Evolutionary conservation across 768 basidiomycete species (phyloP).

Genomic region (Obba rivulosa): DNA sequence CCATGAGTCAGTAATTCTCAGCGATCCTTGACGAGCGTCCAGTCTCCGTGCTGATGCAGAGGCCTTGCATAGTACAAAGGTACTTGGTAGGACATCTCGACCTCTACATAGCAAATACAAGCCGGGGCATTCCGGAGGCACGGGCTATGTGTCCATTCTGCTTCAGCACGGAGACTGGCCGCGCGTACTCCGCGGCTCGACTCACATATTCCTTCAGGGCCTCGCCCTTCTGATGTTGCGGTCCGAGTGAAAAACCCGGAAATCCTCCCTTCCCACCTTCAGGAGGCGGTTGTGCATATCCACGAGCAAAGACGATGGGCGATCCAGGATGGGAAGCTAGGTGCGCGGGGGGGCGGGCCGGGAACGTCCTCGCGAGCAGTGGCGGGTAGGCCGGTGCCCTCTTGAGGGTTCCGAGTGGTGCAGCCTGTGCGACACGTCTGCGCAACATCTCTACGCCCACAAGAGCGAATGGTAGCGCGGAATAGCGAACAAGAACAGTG

Average conservation of each 20-base stretch:
- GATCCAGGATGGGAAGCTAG: neutral
- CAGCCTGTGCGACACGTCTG: too few relatives aligned
- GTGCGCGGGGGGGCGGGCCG: too few relatives aligned
- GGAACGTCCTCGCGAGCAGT: too few relatives aligned
- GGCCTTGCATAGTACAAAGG: neutral
- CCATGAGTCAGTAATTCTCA: neutral
- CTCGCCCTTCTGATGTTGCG: constrained; percentile 73
- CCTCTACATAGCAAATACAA: too few relatives aligned
- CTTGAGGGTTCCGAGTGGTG: too few relatives aligned
- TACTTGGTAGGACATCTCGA: neutral
- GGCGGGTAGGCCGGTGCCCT: too few relatives aligned
- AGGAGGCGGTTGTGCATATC: constrained; percentile 46
- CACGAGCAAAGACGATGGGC: constrained; percentile 17
- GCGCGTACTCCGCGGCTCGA: constrained; percentile 8
- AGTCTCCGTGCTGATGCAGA: neutral
- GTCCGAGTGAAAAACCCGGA: constrained; percentile 53
- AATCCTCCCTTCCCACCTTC: constrained; percentile 41
- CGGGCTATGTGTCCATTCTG: neutral
- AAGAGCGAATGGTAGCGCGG: too few relatives aligned
- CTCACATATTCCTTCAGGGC: constrained; percentile 76
- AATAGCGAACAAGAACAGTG: too few relatives aligned
- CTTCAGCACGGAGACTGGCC: neutral
- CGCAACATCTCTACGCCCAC: too few relatives aligned
- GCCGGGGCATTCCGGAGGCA: too few relatives aligned
- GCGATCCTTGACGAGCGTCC: neutral